Evolutionary conservation across 192 early-diverging fungal genomes (phyloP).

Genomic region (Mortierella hygrophila): DNA sequence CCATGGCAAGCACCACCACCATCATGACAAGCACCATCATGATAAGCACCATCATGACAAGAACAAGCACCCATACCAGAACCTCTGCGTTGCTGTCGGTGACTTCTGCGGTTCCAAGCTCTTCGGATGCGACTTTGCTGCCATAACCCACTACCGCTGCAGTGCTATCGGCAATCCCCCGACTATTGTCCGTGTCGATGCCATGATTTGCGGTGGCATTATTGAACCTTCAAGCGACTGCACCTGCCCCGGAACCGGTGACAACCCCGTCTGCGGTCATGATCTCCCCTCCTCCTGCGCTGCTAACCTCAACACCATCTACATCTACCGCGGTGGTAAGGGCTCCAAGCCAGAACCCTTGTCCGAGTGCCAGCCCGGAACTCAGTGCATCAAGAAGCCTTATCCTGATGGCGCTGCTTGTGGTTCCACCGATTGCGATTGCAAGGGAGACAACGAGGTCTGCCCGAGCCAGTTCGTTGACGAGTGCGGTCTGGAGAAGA

Average conservation of each 20-base stretch:
- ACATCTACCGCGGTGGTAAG: background rate
- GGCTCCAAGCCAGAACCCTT: background rate
- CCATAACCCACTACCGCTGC: background rate
- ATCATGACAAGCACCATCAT: too few relatives aligned
- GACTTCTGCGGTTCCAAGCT: slow-evolving; percentile 13
- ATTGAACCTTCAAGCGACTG: background rate
- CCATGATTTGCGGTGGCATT: background rate
- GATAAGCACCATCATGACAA: background rate
- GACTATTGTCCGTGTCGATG: background rate
- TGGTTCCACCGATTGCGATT: slow-evolving; percentile 11
- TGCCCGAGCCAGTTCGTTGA: slow-evolving; percentile 11
- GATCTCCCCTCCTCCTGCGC: background rate
- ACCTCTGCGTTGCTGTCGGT: slow-evolving; percentile 17
- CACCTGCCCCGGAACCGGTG: background rate
- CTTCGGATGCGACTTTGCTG: slow-evolving; percentile 13
- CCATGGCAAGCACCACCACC: background rate
- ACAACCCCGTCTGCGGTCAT: background rate
- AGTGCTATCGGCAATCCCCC: slow-evolving; percentile 1
- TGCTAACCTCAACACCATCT: slow-evolving; percentile 3
- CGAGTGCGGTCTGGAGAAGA: background rate
- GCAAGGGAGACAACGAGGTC: background rate
- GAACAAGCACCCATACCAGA: slow-evolving; percentile 5
- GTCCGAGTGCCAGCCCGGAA: background rate
- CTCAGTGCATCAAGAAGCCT: background rate
- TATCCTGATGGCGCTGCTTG: slow-evolving; percentile 1